phyloP scores from a whole-genome alignment of 192 early-diverging fungal genomes.

The Linnemannia hyalina region DNA sequence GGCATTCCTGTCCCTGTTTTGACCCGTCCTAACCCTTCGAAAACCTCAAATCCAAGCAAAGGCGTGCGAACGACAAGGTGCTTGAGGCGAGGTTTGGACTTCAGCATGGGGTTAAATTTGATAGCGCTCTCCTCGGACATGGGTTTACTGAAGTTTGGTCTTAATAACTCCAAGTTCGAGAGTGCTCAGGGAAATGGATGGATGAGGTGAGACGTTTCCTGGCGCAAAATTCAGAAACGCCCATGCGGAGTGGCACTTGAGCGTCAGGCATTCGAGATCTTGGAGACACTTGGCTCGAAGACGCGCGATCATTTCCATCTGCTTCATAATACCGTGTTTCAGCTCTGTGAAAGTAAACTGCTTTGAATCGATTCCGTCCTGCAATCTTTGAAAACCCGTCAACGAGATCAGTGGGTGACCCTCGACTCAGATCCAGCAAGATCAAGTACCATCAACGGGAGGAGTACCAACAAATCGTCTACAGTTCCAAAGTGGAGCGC shows the following conservation, averaged over 20 bases:
- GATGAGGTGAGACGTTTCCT: not conserved
- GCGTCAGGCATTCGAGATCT: not conserved
- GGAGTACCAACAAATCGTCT: too few species aligned
- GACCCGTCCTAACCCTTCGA: not conserved
- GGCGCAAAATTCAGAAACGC: not conserved
- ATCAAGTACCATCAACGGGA: too few species aligned
- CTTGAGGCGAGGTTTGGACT: not conserved
- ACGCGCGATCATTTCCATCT: not conserved
- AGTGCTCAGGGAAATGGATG: not conserved
- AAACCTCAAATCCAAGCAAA: not conserved
- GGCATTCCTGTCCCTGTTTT: not conserved
- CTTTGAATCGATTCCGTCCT: not conserved
- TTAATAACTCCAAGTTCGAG: not conserved
- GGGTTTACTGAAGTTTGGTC: not conserved
- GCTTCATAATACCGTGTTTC: not conserved
- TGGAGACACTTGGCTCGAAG: conserved; percentile 2
- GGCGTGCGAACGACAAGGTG: not conserved
- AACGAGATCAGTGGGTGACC: not conserved
- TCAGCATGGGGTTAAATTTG: not conserved
- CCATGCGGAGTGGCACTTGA: not conserved
- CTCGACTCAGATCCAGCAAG: too few species aligned
- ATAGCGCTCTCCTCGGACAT: not conserved
- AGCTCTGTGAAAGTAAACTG: not conserved
- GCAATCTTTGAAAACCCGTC: not conserved
- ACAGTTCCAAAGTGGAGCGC: too few species aligned